Conservation (phyloP, 2,329 filamentous ascomycete genomes). For the Furcasterigmium furcatum region DNA sequence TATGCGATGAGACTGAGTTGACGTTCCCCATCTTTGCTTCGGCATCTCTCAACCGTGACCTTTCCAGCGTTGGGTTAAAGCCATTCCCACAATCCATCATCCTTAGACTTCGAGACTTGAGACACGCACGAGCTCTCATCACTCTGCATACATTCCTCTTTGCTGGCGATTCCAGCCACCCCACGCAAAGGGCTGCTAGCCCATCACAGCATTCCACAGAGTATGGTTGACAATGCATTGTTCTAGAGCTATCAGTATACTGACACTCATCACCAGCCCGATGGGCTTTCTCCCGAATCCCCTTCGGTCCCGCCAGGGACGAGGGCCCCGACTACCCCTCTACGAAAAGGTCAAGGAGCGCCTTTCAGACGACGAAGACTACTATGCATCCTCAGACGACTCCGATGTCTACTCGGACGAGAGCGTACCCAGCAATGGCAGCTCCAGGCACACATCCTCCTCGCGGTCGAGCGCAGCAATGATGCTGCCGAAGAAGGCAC, state of each 20-base stretch:
- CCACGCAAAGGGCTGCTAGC: no score
- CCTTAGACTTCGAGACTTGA: no score
- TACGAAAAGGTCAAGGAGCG: slow-evolving; percentile 52
- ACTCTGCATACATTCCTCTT: no score
- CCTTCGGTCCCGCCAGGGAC: slow-evolving; percentile 42
- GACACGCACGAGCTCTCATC: no score
- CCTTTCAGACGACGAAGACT: slow-evolving; percentile 46
- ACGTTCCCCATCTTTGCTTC: no score
- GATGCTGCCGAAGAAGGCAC: slow-evolving; percentile 38
- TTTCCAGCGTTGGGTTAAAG: no score
- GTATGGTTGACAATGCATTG: not conserved
- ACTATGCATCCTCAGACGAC: slow-evolving; percentile 42
- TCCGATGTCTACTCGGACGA: slow-evolving; percentile 36
- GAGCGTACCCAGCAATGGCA: slow-evolving; percentile 41
- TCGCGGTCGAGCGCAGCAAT: slow-evolving; percentile 37
- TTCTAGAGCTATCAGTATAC: not conserved
- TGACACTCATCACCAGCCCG: slow-evolving; percentile 10
- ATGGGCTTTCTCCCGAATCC: slow-evolving; percentile 51
- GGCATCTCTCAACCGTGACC: no score
- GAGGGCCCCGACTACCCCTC: slow-evolving; percentile 39
- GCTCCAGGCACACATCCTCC: slow-evolving; percentile 52
- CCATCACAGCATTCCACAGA: no score
- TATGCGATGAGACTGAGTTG: no score
- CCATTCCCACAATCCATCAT: no score
- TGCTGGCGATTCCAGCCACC: no score